These are phyloP conservation scores for Cyberlindnera bimundalis DNA, from an alignment of 805 yeast species.

Conservation along the genomic window DNA sequence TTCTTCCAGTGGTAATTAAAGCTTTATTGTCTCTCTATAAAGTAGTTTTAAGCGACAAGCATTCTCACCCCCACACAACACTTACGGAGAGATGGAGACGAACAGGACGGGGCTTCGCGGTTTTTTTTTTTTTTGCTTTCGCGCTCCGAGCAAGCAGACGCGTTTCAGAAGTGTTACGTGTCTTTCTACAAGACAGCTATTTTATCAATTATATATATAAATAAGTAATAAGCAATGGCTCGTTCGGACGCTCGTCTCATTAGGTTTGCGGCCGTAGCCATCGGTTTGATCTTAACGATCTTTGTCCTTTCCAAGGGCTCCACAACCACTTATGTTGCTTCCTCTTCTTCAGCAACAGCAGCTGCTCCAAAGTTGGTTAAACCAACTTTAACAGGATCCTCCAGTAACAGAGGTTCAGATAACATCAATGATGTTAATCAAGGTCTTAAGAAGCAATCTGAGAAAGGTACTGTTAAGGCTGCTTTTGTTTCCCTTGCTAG, in stretches of 20 bases:
- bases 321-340: conserved; percentile 23
- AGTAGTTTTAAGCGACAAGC: too few species aligned
- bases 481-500: conserved; percentile 68
- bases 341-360: conserved; percentile 10
- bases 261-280: conserved; percentile 27
- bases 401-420: conserved; percentile 10
- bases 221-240: conserved; percentile 20
- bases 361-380: conserved; percentile 14
- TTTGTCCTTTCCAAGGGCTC: conserved; percentile 29
- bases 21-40: too few species aligned
- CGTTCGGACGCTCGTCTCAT: conserved; percentile 29
- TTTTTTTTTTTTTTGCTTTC: too few species aligned
- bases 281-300: conserved; percentile 24
- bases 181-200: background rate
- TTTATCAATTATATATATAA: too few species aligned
- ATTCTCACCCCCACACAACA: too few species aligned
- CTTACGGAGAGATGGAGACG: too few species aligned
- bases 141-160: too few species aligned
- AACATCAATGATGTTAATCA: conserved; percentile 15
- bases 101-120: too few species aligned
- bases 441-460: conserved; percentile 23
- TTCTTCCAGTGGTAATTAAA: conserved; percentile 4
- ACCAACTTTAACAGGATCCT: conserved; percentile 12
- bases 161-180: too few species aligned
- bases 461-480: conserved; percentile 43